Conservation (phyloP, 805 yeast genomes). For the Metschnikowia bowlesiae region DNA sequence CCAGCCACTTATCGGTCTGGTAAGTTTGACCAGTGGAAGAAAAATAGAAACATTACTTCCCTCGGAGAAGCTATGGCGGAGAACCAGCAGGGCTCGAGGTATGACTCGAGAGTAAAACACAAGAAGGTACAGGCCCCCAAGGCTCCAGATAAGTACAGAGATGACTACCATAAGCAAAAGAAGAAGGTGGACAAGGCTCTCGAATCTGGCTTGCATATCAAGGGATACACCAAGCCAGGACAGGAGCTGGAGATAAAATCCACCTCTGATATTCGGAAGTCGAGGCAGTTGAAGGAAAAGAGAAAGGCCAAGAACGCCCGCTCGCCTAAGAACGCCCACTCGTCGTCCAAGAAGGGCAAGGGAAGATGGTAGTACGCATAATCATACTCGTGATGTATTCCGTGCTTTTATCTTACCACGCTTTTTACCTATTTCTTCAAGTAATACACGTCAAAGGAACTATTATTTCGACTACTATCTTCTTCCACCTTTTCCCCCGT, state of each 20-base stretch:
- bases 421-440: background rate
- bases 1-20: constrained; percentile 93
- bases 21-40: constrained; percentile 87
- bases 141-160: constrained; percentile 85
- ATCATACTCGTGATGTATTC: too few species aligned
- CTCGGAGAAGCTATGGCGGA: constrained; percentile 17
- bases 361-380: background rate
- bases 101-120: constrained; percentile 59
- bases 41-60: constrained; percentile 55
- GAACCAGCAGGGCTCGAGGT: constrained; percentile 20
- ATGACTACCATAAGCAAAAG: constrained; percentile 78
- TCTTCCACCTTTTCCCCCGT: constrained; percentile 36
- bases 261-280: constrained; percentile 74
- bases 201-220: constrained; percentile 67
- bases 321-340: constrained; percentile 36
- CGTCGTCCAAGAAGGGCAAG: constrained; percentile 40
- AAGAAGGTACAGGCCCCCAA: constrained; percentile 75
- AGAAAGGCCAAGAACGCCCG: constrained; percentile 82
- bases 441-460: background rate
- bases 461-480: constrained; percentile 5
- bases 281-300: constrained; percentile 64
- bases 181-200: constrained; percentile 76
- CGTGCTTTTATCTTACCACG: background rate
- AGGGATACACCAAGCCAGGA: constrained; percentile 54
- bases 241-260: constrained; percentile 56